Conservation (phyloP, 345 rosid species). For the Rhizophora mangle region DNA sequence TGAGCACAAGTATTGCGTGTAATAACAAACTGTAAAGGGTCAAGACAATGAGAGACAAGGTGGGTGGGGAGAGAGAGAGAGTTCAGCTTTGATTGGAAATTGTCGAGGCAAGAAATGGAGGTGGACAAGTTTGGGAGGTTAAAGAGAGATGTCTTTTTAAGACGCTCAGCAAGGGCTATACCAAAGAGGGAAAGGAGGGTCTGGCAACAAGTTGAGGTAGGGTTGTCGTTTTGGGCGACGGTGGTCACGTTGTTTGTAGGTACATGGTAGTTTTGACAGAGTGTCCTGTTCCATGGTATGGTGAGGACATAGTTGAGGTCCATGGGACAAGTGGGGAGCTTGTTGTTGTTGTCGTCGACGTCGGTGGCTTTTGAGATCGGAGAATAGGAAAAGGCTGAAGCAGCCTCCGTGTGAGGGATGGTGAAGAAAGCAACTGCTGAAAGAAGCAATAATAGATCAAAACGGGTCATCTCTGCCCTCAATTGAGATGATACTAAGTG, state of each 20-base stretch:
- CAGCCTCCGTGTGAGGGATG: constrained; percentile 8
- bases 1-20: constrained; percentile 47
- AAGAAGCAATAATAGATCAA: constrained; percentile 11
- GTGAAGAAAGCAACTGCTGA: constrained; percentile 12
- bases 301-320: constrained; percentile 53
- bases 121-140: constrained; percentile 51
- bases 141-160: constrained; percentile 55
- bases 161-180: constrained; percentile 51
- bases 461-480: neutral
- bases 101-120: constrained; percentile 58
- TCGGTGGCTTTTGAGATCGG: neutral
- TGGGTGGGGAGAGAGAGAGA: constrained; percentile 46
- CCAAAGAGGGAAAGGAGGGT: constrained; percentile 55
- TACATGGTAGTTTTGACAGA: constrained; percentile 36
- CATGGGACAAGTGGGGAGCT: constrained; percentile 49
- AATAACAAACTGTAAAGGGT: constrained; percentile 54
- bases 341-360: neutral
- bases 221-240: neutral
- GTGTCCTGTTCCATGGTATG: constrained; percentile 67
- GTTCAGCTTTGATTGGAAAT: constrained; percentile 50
- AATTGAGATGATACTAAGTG: too few relatives aligned
- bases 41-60: constrained; percentile 50
- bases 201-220: constrained; percentile 44
- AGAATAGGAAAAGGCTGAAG: constrained; percentile 1
- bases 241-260: constrained; percentile 3